A percentile compares a stretch with the other conserved stretches of the same genome.
Evolutionary conservation across 176 grass and related monocot species (phyloP).

Genomic region (Ananas comosus): DNA sequence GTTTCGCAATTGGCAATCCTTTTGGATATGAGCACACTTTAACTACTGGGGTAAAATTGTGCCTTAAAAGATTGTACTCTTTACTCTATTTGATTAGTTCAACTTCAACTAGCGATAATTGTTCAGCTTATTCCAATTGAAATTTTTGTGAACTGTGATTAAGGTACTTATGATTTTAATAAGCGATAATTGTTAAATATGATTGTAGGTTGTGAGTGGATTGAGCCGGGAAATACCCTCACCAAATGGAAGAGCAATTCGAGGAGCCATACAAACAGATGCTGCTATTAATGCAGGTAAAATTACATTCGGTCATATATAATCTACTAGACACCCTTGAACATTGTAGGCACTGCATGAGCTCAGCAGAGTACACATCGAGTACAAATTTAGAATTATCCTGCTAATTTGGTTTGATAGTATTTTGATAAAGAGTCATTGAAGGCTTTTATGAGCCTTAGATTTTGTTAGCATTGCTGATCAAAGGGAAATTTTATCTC

Average conservation of each 20-base stretch:
- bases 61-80: background rate
- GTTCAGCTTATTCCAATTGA: background rate
- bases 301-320: conserved; percentile 9
- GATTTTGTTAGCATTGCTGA: no score
- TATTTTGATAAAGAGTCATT: no score
- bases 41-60: conserved; percentile 57
- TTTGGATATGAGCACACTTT: conserved; percentile 80
- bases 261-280: conserved; percentile 79
- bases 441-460: no score
- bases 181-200: conserved; percentile 10
- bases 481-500: no score
- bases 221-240: conserved; percentile 81
- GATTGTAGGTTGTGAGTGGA: conserved; percentile 59
- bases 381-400: background rate
- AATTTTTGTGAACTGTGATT: background rate
- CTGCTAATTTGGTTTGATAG: background rate
- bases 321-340: background rate
- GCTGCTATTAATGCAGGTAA: conserved; percentile 92
- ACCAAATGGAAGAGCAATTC: conserved; percentile 54
- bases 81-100: background rate
- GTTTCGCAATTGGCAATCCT: conserved; percentile 84
- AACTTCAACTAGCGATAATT: no score
- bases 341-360: background rate
- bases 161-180: background rate
- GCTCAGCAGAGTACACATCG: background rate